These are phyloP conservation scores for Microbotryomycetes sp. DNA, from an alignment of 1,284 basidiomycete genomes.

Conservation along the genomic window DNA sequence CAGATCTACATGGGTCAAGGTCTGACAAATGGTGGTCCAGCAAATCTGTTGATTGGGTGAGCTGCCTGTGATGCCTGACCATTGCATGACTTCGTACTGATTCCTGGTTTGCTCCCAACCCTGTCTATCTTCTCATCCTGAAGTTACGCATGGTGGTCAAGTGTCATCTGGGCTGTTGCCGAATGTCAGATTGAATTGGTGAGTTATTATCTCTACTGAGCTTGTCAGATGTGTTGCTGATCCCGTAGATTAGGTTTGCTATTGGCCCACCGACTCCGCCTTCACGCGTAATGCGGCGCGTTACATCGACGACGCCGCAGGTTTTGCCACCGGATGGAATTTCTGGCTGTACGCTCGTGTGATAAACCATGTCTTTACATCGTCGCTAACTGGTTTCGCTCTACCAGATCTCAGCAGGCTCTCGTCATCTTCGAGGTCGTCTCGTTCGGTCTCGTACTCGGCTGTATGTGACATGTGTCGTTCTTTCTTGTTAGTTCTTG, in stretches of 20 bases:
- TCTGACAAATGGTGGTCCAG: not conserved
- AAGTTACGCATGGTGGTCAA: not conserved
- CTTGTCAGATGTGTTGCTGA: no score
- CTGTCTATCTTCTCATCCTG: no score
- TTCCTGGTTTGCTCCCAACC: no score
- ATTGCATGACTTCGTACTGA: no score
- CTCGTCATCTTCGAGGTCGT: conserved; percentile 4
- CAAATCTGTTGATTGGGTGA: not conserved
- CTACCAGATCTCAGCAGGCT: not conserved
- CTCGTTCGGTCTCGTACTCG: not conserved
- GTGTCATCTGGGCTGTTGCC: conserved; percentile 4
- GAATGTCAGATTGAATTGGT: conserved; percentile 29
- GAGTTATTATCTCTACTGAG: no score
- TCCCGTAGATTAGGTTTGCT: not conserved
- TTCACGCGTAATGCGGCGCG: conserved; percentile 7
- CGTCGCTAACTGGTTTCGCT: not conserved
- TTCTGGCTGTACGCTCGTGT: not conserved
- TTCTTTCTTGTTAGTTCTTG: no score
- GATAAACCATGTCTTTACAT: not conserved
- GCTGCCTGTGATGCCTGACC: no score
- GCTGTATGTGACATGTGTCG: no score
- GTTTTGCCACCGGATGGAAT: not conserved
- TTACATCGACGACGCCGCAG: conserved; percentile 4
- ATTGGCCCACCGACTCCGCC: conserved; percentile 7
- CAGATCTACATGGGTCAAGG: conserved; percentile 6